phyloP scores from a whole-genome alignment of 2,329 filamentous ascomycete genomes.

The Arachnomyces sp. region DNA sequence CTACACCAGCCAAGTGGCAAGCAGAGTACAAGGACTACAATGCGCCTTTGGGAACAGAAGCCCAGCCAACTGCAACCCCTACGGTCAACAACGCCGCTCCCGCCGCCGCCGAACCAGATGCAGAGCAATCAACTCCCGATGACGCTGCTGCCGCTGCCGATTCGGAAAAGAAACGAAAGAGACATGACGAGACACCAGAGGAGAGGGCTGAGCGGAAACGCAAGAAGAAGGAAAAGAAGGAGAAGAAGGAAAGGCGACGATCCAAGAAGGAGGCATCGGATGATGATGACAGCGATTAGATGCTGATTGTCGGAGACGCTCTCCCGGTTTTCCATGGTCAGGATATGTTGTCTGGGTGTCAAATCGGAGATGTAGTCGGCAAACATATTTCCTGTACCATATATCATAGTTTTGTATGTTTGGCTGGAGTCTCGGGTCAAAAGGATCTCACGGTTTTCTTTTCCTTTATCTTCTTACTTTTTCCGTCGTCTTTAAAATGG shows the following conservation, averaged over 20 bases:
- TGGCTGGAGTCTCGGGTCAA: conserved; percentile 33
- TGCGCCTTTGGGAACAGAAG: conserved; percentile 41
- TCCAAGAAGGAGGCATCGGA: conserved; percentile 47
- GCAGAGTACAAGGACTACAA: conserved; percentile 86
- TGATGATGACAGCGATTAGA: conserved; percentile 36
- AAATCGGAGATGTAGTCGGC: no score
- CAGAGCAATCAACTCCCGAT: conserved; percentile 19
- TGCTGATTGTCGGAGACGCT: conserved; percentile 2
- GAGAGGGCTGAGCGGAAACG: conserved; percentile 42
- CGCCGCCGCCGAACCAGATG: conserved; percentile 20
- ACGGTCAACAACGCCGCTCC: conserved; percentile 27
- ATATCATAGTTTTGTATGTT: conserved; percentile 21
- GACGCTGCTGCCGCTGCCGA: conserved; percentile 35
- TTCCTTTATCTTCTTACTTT: conserved; percentile 14
- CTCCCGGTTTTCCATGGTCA: conserved; percentile 4
- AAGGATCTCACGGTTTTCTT: conserved; percentile 17
- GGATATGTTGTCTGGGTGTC: conserved; percentile 10
- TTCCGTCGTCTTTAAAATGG: conserved; percentile 17
- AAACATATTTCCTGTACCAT: conserved; percentile 33
- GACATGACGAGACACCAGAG: conserved; percentile 46
- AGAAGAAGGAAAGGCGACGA: conserved; percentile 60
- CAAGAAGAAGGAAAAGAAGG: conserved; percentile 48
- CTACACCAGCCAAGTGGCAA: conserved; percentile 89
- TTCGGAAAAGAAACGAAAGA: conserved; percentile 48
- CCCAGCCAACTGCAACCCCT: conserved; percentile 33